Conservation (phyloP, 768 basidiomycete species). For the Rickenella mellea region DNA sequence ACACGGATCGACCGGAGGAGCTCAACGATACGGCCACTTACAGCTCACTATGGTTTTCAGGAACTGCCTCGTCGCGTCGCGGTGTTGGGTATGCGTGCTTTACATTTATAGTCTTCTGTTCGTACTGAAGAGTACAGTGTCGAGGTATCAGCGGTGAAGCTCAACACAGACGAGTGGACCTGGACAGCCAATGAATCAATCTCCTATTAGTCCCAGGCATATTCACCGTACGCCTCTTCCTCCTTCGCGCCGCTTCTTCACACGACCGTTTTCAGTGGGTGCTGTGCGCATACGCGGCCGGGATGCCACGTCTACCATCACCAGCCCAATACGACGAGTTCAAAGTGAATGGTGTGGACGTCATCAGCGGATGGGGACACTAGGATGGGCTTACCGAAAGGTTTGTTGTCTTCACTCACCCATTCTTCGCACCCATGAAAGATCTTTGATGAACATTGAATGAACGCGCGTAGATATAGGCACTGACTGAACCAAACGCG, state of each 20-base stretch:
- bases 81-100: conserved; percentile 34
- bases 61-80: too few species aligned
- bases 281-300: conserved; percentile 11
- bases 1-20: conserved; percentile 44
- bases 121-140: too few species aligned
- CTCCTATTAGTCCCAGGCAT: conserved; percentile 73
- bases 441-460: too few species aligned
- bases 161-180: conserved; percentile 60
- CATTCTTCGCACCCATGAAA: too few species aligned
- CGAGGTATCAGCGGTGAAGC: conserved; percentile 31
- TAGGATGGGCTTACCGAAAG: conserved; percentile 42
- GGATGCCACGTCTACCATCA: conserved; percentile 33
- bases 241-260: not conserved
- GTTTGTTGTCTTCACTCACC: too few species aligned
- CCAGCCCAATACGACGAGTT: conserved; percentile 51
- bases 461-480: conserved; percentile 44
- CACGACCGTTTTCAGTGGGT: too few species aligned
- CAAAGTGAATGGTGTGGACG: conserved; percentile 66
- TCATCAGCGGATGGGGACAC: conserved; percentile 36
- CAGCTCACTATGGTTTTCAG: too few species aligned
- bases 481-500: conserved; percentile 46
- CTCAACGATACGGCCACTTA: conserved; percentile 49
- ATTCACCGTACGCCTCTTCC: conserved; percentile 50
- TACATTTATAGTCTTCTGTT: too few species aligned
- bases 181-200: conserved; percentile 76